Evolutionary conservation across 768 basidiomycete genomes (phyloP).

Genomic region (Amanita muscaria): DNA sequence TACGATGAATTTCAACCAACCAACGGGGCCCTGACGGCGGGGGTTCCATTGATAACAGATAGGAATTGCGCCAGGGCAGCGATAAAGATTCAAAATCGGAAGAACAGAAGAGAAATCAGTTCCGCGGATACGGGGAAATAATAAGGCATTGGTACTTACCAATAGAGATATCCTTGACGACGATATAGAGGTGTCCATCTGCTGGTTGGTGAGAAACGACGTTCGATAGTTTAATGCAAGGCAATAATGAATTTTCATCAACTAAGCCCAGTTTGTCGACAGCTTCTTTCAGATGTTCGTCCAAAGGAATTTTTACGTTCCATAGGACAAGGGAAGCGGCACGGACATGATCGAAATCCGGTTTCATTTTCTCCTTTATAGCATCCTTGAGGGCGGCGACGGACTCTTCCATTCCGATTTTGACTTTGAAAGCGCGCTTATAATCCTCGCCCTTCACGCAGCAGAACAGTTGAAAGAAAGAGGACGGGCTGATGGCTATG

Average conservation of each 20-base stretch:
- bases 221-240: not conserved
- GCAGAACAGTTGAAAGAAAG: too few species aligned
- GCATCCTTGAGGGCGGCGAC: constrained; percentile 4
- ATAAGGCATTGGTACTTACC: too few species aligned
- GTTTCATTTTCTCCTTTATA: constrained; percentile 2
- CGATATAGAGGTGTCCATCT: not conserved
- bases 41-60: too few species aligned
- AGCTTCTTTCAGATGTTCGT: not conserved
- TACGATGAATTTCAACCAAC: constrained; percentile 2
- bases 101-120: too few species aligned
- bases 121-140: too few species aligned
- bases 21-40: not conserved
- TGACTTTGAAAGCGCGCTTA: not conserved
- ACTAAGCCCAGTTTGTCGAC: not conserved
- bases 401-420: not conserved
- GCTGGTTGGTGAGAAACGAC: not conserved
- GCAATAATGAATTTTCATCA: not conserved
- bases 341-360: not conserved
- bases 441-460: not conserved
- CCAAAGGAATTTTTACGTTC: not conserved
- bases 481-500: too few species aligned
- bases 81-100: too few species aligned
- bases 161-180: too few species aligned
- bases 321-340: not conserved
- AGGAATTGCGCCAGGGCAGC: too few species aligned